A percentile compares a stretch with the other conserved stretches of the same genome.
Evolutionary conservation across 2,329 filamentous ascomycete genomes (phyloP).

Genomic region (Neoscytalidium dimidiatum): DNA sequence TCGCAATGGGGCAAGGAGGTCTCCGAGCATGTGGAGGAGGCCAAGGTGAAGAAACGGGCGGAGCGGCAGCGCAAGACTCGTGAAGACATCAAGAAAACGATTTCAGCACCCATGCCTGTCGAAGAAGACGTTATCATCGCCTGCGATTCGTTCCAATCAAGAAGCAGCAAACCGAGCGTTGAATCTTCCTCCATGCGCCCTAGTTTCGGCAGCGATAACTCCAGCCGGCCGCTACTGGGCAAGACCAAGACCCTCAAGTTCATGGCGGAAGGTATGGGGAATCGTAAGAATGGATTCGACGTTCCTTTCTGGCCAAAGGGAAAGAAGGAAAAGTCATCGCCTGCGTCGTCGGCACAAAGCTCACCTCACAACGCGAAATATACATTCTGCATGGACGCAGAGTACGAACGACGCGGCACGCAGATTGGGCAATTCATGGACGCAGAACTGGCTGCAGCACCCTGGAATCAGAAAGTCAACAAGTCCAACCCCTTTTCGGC

Average conservation of each 20-base stretch:
- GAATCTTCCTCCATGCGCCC: neutral
- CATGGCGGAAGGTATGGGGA: neutral
- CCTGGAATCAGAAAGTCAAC: conserved; percentile 10
- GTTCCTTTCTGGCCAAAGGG: neutral
- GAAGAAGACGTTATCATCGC: neutral
- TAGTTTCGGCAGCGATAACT: neutral
- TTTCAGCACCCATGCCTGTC: neutral
- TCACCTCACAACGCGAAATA: neutral
- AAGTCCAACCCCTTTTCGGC: neutral
- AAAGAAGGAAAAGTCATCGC: neutral
- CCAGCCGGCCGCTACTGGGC: neutral
- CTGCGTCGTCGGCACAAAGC: neutral
- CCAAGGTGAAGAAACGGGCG: neutral
- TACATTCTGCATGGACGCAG: neutral
- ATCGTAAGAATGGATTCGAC: neutral
- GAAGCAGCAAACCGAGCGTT: neutral
- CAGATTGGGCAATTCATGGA: neutral
- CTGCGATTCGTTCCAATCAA: neutral
- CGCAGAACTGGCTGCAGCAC: neutral
- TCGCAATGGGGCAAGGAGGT: conserved; percentile 3
- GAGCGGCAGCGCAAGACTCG: neutral
- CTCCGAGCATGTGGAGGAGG: neutral
- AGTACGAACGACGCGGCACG: neutral
- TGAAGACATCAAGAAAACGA: neutral
- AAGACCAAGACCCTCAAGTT: neutral